Percentiles rank a stretch among this genome's conserved stretches.
Conservation (phyloP, 179 eudicot species). For the Silene noctiflora region DNA sequence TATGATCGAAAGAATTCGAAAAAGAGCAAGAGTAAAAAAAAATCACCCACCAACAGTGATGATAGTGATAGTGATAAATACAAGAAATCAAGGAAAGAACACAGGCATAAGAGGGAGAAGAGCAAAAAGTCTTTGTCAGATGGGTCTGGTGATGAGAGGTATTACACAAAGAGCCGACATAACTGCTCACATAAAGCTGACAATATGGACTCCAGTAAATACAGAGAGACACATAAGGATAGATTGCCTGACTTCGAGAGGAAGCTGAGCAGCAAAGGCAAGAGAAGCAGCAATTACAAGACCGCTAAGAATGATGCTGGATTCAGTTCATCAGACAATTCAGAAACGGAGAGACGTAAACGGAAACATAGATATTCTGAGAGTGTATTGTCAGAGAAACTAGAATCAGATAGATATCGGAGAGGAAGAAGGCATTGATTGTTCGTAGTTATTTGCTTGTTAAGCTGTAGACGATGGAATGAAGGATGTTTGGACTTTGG, state of each 20-base stretch:
- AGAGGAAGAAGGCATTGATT: neutral
- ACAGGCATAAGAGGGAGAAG: constrained; percentile 19
- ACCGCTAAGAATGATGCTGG: constrained; percentile 9
- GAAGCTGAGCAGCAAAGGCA: constrained; percentile 19
- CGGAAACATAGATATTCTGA: constrained; percentile 24
- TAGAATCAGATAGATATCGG: neutral
- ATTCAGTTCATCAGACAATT: constrained; percentile 34
- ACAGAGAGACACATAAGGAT: constrained; percentile 9
- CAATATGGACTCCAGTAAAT: constrained; percentile 11
- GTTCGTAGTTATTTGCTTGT: neutral
- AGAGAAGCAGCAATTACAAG: constrained; percentile 9
- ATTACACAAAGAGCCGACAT: constrained; percentile 26
- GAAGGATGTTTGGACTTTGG: neutral
- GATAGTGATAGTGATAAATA: constrained; percentile 17
- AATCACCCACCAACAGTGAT: constrained; percentile 5
- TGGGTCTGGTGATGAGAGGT: constrained; percentile 28
- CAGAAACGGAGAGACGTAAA: constrained; percentile 29
- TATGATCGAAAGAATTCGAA: constrained; percentile 22
- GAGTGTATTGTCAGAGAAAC: neutral
- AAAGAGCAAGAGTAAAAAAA: constrained; percentile 41
- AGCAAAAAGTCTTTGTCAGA: constrained; percentile 26
- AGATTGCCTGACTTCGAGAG: constrained; percentile 11
- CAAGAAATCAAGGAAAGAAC: constrained; percentile 38
- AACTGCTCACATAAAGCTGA: constrained; percentile 24
- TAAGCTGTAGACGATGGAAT: neutral